These are phyloP conservation scores for Acacia concinna DNA, from an alignment of 331 rosid genomes.

Conservation along the genomic window DNA sequence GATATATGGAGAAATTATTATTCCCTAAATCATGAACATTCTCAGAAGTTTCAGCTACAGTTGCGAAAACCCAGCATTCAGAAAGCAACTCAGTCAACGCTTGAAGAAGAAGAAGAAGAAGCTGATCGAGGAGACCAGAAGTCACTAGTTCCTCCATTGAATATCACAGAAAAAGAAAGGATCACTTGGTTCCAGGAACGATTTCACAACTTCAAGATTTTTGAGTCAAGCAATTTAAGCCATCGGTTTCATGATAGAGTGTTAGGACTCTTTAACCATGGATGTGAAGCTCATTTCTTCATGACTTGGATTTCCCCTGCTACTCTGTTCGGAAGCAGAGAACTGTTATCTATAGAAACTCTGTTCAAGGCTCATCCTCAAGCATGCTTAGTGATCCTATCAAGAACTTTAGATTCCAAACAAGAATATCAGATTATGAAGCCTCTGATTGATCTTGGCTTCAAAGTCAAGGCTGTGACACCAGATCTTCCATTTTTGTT, in stretches of 20 bases:
- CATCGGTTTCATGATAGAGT: constrained; percentile 56
- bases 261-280: constrained; percentile 42
- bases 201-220: constrained; percentile 55
- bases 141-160: constrained; percentile 46
- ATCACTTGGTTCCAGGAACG: constrained; percentile 60
- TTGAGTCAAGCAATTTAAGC: constrained; percentile 51
- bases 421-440: constrained; percentile 53
- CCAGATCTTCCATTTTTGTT: constrained; percentile 75
- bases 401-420: constrained; percentile 65
- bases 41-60: neutral
- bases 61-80: constrained; percentile 12
- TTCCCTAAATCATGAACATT: neutral
- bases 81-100: constrained; percentile 28
- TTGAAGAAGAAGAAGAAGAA: constrained; percentile 33
- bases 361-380: constrained; percentile 62
- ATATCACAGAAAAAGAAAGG: constrained; percentile 53
- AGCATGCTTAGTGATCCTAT: constrained; percentile 72
- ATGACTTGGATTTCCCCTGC: constrained; percentile 87
- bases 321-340: constrained; percentile 52
- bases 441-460: constrained; percentile 58
- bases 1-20: constrained; percentile 18
- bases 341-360: constrained; percentile 54
- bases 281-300: constrained; percentile 69
- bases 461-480: constrained; percentile 58
- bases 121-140: constrained; percentile 19